Base-by-base conservation (phyloP, 306 rosid species). In the Cicer cuneatum region DNA sequence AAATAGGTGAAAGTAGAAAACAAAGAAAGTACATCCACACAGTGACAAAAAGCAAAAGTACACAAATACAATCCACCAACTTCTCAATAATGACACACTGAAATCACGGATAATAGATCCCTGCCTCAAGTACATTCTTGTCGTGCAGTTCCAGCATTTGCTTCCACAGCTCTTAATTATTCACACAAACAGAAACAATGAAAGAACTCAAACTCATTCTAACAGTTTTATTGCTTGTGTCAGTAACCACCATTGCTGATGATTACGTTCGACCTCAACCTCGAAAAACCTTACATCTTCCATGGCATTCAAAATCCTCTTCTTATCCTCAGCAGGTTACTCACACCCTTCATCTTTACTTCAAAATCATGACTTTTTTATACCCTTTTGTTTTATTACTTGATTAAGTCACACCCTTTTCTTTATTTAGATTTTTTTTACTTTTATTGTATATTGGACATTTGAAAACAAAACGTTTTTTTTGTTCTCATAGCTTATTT, bases 311-410 rank as follows among this genome's bases (percentile, higher is more conserved):
- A 7, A 83, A 80, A 49, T 45, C 81, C 14, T 53, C 92, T 64
- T 88, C 89, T 74, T 76, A 72, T 29, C 96, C 98, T 7, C 92
- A 88, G 39, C 98, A 93, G 97, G 98, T 89, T 33, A 38, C 58
- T 80, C 41, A 49, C 37, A 3, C 9, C 19, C 73, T 65, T 54
- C 41, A 0, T 14, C 1, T 59, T 54, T 64, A n/a, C 21, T 37
- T 16, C 47, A 63, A 75, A 65, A 76, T 71, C 38, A 13, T 11
- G 46, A 60, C 41, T n/a, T 57, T 6, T 60, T 1, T 2, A 9
- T 58, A 66, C 69, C 59, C 53, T 48, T 71, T 48, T 69, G 15
- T 71, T 71, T 66, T 67, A 41, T 35, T 71, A 38, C 33, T 1
- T 46, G 5, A 35, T 29, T 29, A 29, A 29, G 5, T 29, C 35